Conservation (phyloP, 257 asterid genomes). For the Nicotiana paniculata region DNA sequence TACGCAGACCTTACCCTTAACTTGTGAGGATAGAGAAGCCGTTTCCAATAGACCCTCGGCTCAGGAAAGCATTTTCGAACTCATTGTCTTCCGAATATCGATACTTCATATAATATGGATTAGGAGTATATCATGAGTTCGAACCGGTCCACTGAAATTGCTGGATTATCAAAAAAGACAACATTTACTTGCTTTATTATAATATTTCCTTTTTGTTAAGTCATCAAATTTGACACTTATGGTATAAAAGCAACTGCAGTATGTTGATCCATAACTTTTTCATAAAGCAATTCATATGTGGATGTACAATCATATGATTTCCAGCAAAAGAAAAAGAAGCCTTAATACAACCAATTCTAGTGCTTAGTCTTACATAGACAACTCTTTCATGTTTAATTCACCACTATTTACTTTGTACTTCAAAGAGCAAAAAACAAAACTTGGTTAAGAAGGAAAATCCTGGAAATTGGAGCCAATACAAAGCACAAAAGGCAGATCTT, state of each 20-base stretch:
- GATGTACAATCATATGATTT: not conserved
- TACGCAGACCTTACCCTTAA: no score
- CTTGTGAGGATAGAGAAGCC: no score
- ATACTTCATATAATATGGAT: no score
- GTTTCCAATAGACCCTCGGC: no score
- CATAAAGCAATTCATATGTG: not conserved
- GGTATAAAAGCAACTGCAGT: not conserved
- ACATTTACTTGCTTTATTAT: not conserved
- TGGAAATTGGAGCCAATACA: not conserved
- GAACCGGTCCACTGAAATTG: no score
- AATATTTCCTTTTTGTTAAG: not conserved
- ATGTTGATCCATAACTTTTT: not conserved
- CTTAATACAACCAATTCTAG: not conserved
- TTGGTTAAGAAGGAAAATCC: constrained; percentile 3
- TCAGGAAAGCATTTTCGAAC: no score
- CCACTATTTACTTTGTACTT: not conserved
- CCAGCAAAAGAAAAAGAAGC: not conserved
- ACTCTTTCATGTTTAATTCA: not conserved
- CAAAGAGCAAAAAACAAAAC: not conserved
- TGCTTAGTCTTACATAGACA: not conserved
- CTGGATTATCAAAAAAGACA: not conserved
- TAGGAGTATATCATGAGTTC: no score
- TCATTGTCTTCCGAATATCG: no score
- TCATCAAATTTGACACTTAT: not conserved
- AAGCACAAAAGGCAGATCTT: not conserved